Base-by-base conservation (phyloP, 2,329 filamentous ascomycete species). In the Colletotrichum scovillei region DNA sequence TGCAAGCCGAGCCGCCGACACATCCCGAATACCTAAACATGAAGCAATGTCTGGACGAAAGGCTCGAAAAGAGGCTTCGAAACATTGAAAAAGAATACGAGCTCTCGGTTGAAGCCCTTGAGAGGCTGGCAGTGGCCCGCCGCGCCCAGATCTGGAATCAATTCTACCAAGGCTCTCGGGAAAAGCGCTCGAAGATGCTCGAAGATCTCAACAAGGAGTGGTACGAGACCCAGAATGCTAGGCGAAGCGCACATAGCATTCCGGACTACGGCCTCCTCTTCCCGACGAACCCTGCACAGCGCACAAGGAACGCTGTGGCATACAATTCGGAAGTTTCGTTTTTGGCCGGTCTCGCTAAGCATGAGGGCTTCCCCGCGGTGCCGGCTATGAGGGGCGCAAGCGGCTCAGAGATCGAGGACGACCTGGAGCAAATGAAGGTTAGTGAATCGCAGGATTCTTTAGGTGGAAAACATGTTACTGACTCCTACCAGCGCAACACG, bases 241-340 rank as follows among this genome's bases (percentile, higher is more conserved):
- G 97, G 71, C 92, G 95, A 78, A 93, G 92, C 75, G 93, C 94
- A 74, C 93, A 94, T 78, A 92, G 93, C 74, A 91, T 95, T 76
- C 92, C 94, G 53, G 94, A 97, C 77, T 98, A 94, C 80, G 92
- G 93, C 69, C 90, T 97, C 77, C 91, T 93, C 67, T 97, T 97
- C 80, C 94, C 95, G 8, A 90, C 92, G 63, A 92, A 92, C 75
- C 91, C 92, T 74, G 89, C 92, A 32, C 92, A 95, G 78, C 94
- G 96, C 78, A 89, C 97, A 73, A 89, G 91, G 74, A 94, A 98
- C 75, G 95, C 97, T 77, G 90, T 95, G 63, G 93, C 95, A 59
- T 98, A 98, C 85, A 98, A 98, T 81, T 94, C 93, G 76, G 97
- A 99, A 81, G 95, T 99, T 5, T 97, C 95, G 0, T 91, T 98